These are phyloP conservation scores for Euphorbia corollata DNA, from an alignment of 441 rosid genomes.

Conservation along the genomic window DNA sequence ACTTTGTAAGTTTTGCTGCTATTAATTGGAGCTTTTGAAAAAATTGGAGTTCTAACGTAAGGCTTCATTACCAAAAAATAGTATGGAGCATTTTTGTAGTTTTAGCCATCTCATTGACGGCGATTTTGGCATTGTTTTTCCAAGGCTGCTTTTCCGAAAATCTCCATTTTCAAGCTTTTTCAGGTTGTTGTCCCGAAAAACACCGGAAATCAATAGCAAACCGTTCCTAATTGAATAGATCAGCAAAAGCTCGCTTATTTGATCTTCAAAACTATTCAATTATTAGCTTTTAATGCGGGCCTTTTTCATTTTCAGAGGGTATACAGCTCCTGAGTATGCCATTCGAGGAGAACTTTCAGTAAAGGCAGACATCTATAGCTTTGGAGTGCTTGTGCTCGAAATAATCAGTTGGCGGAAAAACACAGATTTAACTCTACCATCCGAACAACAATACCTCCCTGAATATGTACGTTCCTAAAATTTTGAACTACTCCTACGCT, in stretches of 20 bases:
- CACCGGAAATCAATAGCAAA: too few species aligned
- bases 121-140: too few species aligned
- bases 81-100: background rate
- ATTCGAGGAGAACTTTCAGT: conserved; percentile 58
- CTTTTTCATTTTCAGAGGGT: conserved; percentile 33
- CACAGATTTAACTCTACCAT: conserved; percentile 45
- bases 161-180: too few species aligned
- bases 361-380: conserved; percentile 66
- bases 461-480: conserved; percentile 59
- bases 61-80: background rate
- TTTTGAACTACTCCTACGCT: too few species aligned
- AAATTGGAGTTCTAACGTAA: background rate
- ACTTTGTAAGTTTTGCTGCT: conserved; percentile 43
- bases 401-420: conserved; percentile 54
- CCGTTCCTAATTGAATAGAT: too few species aligned
- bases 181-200: too few species aligned
- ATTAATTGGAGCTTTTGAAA: background rate
- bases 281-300: too few species aligned
- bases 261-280: background rate
- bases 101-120: background rate
- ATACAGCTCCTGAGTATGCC: conserved; percentile 65
- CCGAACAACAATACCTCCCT: conserved; percentile 64
- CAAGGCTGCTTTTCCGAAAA: too few species aligned
- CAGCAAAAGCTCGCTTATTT: background rate
- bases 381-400: conserved; percentile 58